phyloP scores from a whole-genome alignment of 495 filamentous ascomycete species.

The Penicillium steckii region DNA sequence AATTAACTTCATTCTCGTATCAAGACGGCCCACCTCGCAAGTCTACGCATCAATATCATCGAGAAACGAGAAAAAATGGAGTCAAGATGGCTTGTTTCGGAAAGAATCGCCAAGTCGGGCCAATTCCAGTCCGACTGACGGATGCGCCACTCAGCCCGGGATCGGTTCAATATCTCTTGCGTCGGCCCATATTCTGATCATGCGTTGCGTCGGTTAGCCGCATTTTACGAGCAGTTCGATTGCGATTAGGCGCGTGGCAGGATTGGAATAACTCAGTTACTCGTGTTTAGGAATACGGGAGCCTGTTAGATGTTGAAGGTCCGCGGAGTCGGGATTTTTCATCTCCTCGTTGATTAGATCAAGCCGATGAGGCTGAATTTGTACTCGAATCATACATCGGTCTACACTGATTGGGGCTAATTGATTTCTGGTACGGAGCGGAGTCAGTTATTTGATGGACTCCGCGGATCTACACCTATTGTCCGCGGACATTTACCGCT shows the following conservation, averaged over 20 bases:
- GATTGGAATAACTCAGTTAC: not conserved
- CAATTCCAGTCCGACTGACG: not conserved
- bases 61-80: no score
- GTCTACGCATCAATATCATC: no score
- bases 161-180: conserved; percentile 8
- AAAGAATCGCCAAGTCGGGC: conserved; percentile 2
- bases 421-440: not conserved
- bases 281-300: not conserved
- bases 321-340: not conserved
- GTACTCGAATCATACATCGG: no score
- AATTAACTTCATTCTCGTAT: no score
- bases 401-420: not conserved
- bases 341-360: not conserved
- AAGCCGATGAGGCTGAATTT: not conserved
- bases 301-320: not conserved
- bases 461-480: not conserved
- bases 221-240: not conserved
- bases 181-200: not conserved
- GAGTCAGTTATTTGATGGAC: not conserved
- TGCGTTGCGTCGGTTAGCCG: not conserved
- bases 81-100: not conserved
- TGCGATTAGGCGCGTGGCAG: not conserved
- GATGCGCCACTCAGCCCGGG: conserved; percentile 4
- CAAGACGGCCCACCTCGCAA: no score
- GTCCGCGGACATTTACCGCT: not conserved